phyloP scores from a whole-genome alignment of 108 stramenopile genomes.

The Discostella pseudostelligera region DNA sequence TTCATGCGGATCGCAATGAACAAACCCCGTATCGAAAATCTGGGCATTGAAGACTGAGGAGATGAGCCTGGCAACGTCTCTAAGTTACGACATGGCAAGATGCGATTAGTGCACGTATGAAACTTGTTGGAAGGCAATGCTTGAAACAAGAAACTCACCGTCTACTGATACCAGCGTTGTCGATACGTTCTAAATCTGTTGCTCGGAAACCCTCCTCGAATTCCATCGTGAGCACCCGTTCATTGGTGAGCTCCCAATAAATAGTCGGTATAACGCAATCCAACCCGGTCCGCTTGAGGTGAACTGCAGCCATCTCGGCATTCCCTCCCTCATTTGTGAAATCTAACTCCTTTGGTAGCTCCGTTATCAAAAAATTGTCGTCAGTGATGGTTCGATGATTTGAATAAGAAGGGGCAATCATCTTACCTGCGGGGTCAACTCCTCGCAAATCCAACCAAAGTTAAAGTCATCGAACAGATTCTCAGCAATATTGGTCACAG shows the following conservation, averaged over 20 bases:
- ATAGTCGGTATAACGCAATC: conserved; percentile 80
- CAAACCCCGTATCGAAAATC: conserved; percentile 67
- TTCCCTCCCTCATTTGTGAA: conserved; percentile 90
- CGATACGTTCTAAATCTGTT: conserved; percentile 73
- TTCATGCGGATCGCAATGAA: conserved; percentile 94
- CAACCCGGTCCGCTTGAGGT: conserved; percentile 52
- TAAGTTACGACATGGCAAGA: no score
- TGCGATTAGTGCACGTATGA: no score
- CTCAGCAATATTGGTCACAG: conserved; percentile 70
- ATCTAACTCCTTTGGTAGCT: conserved; percentile 88
- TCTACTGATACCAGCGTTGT: conserved; percentile 53
- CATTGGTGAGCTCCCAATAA: conserved; percentile 58
- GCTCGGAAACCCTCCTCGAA: conserved; percentile 91
- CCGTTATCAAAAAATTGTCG: not conserved
- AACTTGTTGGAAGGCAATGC: not conserved
- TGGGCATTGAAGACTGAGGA: conserved; percentile 81
- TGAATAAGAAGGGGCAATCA: no score
- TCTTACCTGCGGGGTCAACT: conserved; percentile 78
- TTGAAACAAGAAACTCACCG: conserved; percentile 24
- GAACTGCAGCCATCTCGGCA: conserved; percentile 59
- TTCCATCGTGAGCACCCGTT: conserved; percentile 89
- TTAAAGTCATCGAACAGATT: conserved; percentile 83
- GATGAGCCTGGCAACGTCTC: conserved; percentile 74
- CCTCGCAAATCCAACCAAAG: conserved; percentile 94
- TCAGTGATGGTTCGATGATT: no score